Base-by-base conservation (phyloP, 1,284 basidiomycete genomes). In the Cutaneotrichosporon arboriforme region DNA sequence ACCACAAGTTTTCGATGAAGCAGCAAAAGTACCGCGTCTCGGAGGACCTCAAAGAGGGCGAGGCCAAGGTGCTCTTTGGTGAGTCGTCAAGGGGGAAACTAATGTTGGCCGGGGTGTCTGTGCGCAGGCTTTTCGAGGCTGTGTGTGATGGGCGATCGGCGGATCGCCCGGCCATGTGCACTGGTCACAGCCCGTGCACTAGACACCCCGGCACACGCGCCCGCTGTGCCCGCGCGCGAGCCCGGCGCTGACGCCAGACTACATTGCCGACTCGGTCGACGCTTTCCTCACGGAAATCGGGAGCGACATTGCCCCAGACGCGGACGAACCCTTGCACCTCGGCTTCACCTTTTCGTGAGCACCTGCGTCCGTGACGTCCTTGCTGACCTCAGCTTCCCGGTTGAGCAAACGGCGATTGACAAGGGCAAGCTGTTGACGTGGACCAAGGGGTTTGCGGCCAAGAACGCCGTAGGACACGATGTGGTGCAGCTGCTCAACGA, bases 371-470 rank as follows among this genome's bases (percentile, higher is more conserved):
- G 17, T n/a, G 4, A 4, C 21, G 1, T 39, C 9, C 33, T 14
- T 34, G 31, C 47, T 51, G 23, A 46, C 43, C 34, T 14, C 52
- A 77, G 88, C 43, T 97, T 97, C 79, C 96, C 94, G 3, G 96
- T 97, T 43, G 90, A 97, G 68, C 96, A 98, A 72, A 91, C 90
- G 0, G 92, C 94, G 1, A 81, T 98, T 34, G 86, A 87, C 68
- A 82, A 83, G 26, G 94, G 96, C 2, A 89, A 85, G 57, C 85
- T 98, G 54, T 78, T 97, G 42, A 92, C 88, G 2, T 97, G 93
- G 92, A 96, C 92, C n/a, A 97, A 97, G 75, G 91, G 92, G 4
- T 97, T 96, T 73, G 77, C 86, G 17, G 90, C 90, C 15, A 90
- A 85, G 72, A 88, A 92, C 68, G 93, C 94, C 0, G 77, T 93